Evolutionary conservation across 139 green algal species (phyloP).

Genomic region (Chlorella sorokiniana): DNA sequence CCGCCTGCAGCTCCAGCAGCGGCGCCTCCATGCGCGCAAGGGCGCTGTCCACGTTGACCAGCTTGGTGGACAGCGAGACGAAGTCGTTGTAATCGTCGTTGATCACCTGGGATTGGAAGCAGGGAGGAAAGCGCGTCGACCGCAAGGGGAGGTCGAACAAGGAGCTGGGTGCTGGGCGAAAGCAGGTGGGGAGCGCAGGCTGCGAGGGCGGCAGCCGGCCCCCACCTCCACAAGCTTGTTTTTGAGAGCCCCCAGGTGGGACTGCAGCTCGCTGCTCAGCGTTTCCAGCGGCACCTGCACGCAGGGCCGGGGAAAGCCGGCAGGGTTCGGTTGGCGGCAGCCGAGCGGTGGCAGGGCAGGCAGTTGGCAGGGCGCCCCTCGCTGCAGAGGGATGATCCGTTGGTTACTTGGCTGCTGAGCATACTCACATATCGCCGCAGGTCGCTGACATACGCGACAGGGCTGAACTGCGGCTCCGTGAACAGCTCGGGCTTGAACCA

Average conservation of each 20-base stretch:
- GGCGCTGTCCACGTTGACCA: slow-evolving; percentile 85
- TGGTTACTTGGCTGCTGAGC: background rate
- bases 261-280: slow-evolving; percentile 77
- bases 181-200: too few species aligned
- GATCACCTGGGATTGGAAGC: slow-evolving; percentile 85
- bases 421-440: slow-evolving; percentile 75
- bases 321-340: background rate
- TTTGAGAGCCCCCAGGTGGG: slow-evolving; percentile 76
- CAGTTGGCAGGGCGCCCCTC: background rate
- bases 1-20: slow-evolving; percentile 73
- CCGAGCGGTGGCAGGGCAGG: background rate
- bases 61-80: slow-evolving; percentile 82
- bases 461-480: slow-evolving; percentile 67
- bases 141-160: background rate
- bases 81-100: slow-evolving; percentile 97
- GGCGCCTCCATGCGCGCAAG: slow-evolving; percentile 86
- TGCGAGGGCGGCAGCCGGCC: too few species aligned
- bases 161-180: too few species aligned
- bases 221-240: slow-evolving; percentile 57
- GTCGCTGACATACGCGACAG: slow-evolving; percentile 78
- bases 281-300: slow-evolving; percentile 86
- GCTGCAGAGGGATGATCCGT: background rate
- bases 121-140: background rate
- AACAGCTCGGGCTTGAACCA: slow-evolving; percentile 90
- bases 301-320: background rate